phyloP scores from a whole-genome alignment of 2,329 filamentous ascomycete species.

The Calonectria honghensis region DNA sequence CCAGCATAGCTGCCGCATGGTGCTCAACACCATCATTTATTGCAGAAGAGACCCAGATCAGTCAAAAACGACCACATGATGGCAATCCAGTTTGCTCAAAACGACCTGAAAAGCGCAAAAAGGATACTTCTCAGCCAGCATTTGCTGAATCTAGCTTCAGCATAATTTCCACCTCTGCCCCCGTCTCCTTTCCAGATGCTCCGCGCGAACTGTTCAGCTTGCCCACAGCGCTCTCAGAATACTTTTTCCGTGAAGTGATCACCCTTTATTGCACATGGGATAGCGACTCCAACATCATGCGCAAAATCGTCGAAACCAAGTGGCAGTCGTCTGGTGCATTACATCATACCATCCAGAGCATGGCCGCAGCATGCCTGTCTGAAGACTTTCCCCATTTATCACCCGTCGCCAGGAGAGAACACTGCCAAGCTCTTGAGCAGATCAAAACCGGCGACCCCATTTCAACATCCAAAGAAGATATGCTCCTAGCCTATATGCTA shows the following conservation, averaged over 20 bases:
- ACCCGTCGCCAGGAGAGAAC: slow-evolving; percentile 35
- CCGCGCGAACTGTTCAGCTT: slow-evolving; percentile 40
- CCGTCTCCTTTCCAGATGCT: not conserved
- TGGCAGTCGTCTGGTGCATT: slow-evolving; percentile 47
- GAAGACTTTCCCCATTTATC: slow-evolving; percentile 47
- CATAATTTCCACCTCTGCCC: not conserved
- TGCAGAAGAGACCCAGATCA: not conserved
- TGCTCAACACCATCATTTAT: not conserved
- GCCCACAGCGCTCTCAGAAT: slow-evolving; percentile 43
- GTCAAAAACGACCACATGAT: slow-evolving; percentile 19
- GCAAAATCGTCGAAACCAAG: slow-evolving; percentile 46
- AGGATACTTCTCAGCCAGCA: not conserved
- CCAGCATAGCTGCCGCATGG: not conserved
- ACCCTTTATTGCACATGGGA: slow-evolving; percentile 50
- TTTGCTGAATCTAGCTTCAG: not conserved
- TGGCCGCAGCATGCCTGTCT: slow-evolving; percentile 49
- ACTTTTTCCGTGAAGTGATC: slow-evolving; percentile 51
- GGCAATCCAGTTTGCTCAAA: not conserved
- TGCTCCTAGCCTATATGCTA: slow-evolving; percentile 39
- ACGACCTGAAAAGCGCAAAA: not conserved
- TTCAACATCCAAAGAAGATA: slow-evolving; percentile 15
- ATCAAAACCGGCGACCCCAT: not conserved
- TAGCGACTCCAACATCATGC: slow-evolving; percentile 48
- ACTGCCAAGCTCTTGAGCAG: slow-evolving; percentile 37
- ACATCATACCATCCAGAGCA: slow-evolving; percentile 52